Percentiles rank a stretch among this genome's conserved stretches.
These are phyloP conservation scores for Amanita rimosa DNA, from an alignment of 768 basidiomycete genomes.

Conservation along the genomic window DNA sequence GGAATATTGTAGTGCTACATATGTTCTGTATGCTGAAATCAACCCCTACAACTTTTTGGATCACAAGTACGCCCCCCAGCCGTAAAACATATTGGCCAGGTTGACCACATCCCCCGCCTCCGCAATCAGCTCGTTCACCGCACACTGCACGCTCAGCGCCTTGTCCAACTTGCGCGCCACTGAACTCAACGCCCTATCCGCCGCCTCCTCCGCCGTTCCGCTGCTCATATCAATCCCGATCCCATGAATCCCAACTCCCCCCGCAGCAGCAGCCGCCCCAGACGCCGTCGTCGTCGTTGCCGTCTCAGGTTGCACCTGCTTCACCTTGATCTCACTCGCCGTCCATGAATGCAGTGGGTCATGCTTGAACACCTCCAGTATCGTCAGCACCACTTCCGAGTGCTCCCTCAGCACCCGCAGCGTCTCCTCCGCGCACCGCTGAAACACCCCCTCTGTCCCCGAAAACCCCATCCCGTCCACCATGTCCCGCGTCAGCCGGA, in stretches of 20 bases:
- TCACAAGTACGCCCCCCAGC: background rate
- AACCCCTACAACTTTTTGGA: background rate
- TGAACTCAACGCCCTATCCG: constrained; percentile 76
- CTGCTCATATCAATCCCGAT: constrained; percentile 50
- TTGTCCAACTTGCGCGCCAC: constrained; percentile 80
- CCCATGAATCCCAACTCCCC: constrained; percentile 10
- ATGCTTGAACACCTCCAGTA: constrained; percentile 93
- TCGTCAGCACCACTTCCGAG: constrained; percentile 84
- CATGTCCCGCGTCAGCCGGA: constrained; percentile 89
- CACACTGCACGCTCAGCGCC: constrained; percentile 82
- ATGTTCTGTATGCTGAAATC: background rate
- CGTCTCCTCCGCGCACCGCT: constrained; percentile 91
- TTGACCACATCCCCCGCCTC: constrained; percentile 74
- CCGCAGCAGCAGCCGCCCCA: constrained; percentile 3
- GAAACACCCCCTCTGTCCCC: constrained; percentile 89
- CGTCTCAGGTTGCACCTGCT: constrained; percentile 42
- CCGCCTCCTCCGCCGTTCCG: constrained; percentile 70
- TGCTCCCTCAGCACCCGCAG: constrained; percentile 80
- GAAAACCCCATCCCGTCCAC: constrained; percentile 89
- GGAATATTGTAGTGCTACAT: constrained; percentile 5
- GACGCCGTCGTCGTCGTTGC: constrained; percentile 7
- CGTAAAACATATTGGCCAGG: constrained; percentile 67
- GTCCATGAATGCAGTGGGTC: constrained; percentile 94
- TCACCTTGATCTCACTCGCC: constrained; percentile 64
- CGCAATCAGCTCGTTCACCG: constrained; percentile 86